phyloP scores from a whole-genome alignment of 2,329 filamentous ascomycete species.

The Neofusicoccum parvum region DNA sequence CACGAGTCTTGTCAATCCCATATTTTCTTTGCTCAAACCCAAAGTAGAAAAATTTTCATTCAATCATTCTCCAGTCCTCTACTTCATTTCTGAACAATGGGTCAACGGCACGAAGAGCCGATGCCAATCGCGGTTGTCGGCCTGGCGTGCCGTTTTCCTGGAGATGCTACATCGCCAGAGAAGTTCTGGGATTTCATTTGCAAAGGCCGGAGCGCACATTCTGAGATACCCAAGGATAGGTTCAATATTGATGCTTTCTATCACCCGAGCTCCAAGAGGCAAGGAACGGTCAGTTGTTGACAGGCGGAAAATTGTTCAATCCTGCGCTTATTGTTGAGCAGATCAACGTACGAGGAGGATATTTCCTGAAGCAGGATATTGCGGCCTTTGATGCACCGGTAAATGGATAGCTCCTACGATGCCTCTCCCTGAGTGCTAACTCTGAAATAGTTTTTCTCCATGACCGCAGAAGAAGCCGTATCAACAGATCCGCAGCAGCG shows the following conservation, averaged over 20 bases:
- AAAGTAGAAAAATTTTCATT: no score
- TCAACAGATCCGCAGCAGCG: constrained; percentile 32
- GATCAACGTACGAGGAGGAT: neutral
- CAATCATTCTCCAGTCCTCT: no score
- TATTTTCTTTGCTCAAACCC: no score
- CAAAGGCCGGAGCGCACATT: constrained; percentile 25
- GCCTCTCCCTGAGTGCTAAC: no score
- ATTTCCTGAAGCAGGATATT: constrained; percentile 22
- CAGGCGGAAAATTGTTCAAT: neutral
- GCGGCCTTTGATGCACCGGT: constrained; percentile 17
- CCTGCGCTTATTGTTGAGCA: neutral
- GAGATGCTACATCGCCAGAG: constrained; percentile 26
- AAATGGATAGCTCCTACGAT: no score
- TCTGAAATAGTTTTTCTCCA: constrained; percentile 27
- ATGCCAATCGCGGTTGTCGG: constrained; percentile 29
- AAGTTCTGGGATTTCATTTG: constrained; percentile 29
- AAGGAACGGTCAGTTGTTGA: constrained; percentile 29
- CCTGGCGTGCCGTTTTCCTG: constrained; percentile 27
- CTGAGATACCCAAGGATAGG: constrained; percentile 29
- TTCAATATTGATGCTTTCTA: constrained; percentile 31
- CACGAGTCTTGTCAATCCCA: no score
- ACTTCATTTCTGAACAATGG: no score
- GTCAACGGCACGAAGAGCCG: neutral
- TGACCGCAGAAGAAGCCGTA: constrained; percentile 27
- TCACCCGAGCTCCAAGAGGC: constrained; percentile 28